phyloP scores from a whole-genome alignment of 257 asterid genomes.

The Nyctanthes arbortristis region DNA sequence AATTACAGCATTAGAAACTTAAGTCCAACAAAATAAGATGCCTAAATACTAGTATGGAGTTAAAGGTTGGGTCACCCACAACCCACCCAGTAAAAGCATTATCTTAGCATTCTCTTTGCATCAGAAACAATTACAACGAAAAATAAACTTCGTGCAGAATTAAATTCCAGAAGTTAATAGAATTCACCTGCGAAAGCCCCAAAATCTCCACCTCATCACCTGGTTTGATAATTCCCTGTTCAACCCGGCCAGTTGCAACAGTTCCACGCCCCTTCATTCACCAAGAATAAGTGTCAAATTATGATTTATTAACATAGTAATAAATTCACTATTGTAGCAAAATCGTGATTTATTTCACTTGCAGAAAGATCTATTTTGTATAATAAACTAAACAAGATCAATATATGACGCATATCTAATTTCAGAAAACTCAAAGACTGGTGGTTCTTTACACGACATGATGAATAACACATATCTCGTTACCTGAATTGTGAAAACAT shows the following conservation, averaged over 20 bases:
- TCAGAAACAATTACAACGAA: too few species aligned
- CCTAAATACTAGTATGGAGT: background rate
- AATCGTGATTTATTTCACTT: background rate
- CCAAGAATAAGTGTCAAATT: conserved; percentile 20
- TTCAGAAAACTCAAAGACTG: too few species aligned
- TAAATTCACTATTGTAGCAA: background rate
- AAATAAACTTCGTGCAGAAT: too few species aligned
- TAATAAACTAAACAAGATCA: too few species aligned
- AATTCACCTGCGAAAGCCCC: conserved; percentile 76
- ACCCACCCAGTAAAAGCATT: background rate
- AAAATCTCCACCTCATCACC: conserved; percentile 96
- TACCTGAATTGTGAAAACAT: conserved; percentile 99
- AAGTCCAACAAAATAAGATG: background rate
- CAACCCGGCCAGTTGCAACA: conserved; percentile 99
- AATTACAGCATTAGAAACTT: conserved; percentile 7
- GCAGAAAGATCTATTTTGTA: too few species aligned
- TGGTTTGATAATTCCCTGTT: conserved; percentile 83
- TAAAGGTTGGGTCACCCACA: background rate
- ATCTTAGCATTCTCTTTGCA: background rate
- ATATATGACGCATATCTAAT: too few species aligned
- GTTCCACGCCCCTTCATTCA: conserved; percentile 94
- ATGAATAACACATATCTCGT: conserved; percentile 11
- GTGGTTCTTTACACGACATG: background rate
- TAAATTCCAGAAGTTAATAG: background rate
- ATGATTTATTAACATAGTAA: background rate